A percentile compares a stretch with the other conserved stretches of the same genome.
phyloP scores from a whole-genome alignment of 2,329 filamentous ascomycete species.

The Colletotrichum chrysophilum region DNA sequence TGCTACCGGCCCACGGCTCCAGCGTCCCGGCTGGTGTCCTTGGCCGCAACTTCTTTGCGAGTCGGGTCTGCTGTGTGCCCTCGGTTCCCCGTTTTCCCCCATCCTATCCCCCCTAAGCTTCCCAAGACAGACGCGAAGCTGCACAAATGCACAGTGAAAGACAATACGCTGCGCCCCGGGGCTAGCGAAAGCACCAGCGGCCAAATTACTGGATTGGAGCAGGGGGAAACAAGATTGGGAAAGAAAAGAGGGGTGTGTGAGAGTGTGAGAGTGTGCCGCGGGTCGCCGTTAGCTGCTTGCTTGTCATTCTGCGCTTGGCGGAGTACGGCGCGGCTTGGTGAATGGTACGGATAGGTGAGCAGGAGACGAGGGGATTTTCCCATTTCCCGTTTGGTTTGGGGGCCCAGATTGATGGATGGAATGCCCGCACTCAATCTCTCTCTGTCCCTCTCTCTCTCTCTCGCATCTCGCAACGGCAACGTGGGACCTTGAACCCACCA shows the following conservation, averaged over 20 bases:
- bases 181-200: slow-evolving; percentile 9
- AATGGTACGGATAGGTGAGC: background rate
- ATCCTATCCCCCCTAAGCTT: background rate
- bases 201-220: slow-evolving; percentile 6
- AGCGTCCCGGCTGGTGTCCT: background rate
- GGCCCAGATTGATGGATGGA: background rate
- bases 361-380: background rate
- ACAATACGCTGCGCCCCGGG: slow-evolving; percentile 1
- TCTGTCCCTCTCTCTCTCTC: background rate
- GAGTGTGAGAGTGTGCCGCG: background rate
- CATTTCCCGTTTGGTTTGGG: background rate
- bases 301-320: background rate
- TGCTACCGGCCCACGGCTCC: background rate
- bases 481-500: background rate
- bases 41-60: background rate
- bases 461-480: background rate
- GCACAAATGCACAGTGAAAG: background rate
- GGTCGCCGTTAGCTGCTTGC: background rate
- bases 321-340: background rate
- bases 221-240: slow-evolving; percentile 7
- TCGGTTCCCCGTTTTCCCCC: background rate
- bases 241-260: background rate
- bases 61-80: background rate
- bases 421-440: background rate
- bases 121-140: background rate